Evolutionary conservation across 2,329 filamentous ascomycete species (phyloP), one percentile per base, ranked within the genome.

Genomic region (Colletotrichum lentis): DNA sequence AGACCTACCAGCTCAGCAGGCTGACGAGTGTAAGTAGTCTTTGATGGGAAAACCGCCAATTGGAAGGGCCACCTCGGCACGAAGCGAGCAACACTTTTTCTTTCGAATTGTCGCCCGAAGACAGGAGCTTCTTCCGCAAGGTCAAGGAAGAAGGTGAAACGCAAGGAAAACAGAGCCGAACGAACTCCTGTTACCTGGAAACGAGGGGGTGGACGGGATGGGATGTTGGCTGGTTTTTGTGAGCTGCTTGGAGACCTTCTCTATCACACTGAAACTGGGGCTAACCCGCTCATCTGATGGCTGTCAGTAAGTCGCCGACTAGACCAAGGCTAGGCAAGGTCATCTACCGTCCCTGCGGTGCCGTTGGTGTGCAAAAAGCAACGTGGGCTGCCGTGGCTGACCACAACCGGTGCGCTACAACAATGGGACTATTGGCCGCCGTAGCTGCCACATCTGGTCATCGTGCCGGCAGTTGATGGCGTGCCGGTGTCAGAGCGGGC

Each of bases 261-360:
- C 37, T 43, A 69, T 61, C 66, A 61, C 56, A 67, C 53, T 58
- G 64, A 69, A 62, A 69, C 64, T 67, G 52, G 67, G 64, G 64
- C 66, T 67, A 69, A 54, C 64, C 64, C 27, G 67, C 67, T 69
- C 67, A 69, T 62, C 52, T 67, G 64, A 67, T 61, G 64, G 67
- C 53, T 67, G 52, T 68, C 64, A 68, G 44, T 52, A 31, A 39
- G 35, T 54, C 35, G 31, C 56, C 46, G 57, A 47, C 63, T 58
- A 49, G 66, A 62, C 59, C 61, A 55, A 60, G 44, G 55, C 39
- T 64, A 69, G 56, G 60, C 44, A 61, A 56, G 55, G 55, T 47
- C 64, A 68, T 69, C 59, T 55, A 60, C 44, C 49, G 65, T 70
- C 55, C 47, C 68, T 64, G 59, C 54, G 68, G 50, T 61, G 58